Conservation (phyloP, 495 filamentous ascomycete species). For the Aspergillus sclerotiicarbonarius region DNA sequence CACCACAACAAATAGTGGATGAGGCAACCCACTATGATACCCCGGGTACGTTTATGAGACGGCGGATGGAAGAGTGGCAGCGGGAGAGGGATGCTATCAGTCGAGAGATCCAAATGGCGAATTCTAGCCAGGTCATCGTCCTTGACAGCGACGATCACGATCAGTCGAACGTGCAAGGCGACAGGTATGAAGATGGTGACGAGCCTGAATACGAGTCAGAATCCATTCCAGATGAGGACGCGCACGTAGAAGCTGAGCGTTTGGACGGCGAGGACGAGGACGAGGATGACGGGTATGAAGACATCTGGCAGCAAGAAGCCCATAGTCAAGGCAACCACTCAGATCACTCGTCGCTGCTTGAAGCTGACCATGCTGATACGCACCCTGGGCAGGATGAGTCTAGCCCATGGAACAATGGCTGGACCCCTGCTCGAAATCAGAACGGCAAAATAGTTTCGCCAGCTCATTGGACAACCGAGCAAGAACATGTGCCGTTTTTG, state of each 20-base stretch:
- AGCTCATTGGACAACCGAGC: slow-evolving; percentile 29
- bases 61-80: slow-evolving; percentile 48
- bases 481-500: slow-evolving; percentile 26
- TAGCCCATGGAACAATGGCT: slow-evolving; percentile 16
- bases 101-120: slow-evolving; percentile 47
- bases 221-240: background rate
- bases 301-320: slow-evolving; percentile 49
- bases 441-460: slow-evolving; percentile 29
- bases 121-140: slow-evolving; percentile 47
- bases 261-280: slow-evolving; percentile 23
- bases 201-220: background rate
- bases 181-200: background rate
- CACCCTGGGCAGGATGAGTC: slow-evolving; percentile 9
- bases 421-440: slow-evolving; percentile 15
- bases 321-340: slow-evolving; percentile 33
- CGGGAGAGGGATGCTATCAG: slow-evolving; percentile 50
- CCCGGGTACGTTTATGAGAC: slow-evolving; percentile 23
- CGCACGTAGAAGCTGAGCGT: slow-evolving; percentile 2
- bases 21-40: slow-evolving; percentile 8
- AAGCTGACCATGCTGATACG: slow-evolving; percentile 13
- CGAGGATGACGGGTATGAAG: slow-evolving; percentile 37
- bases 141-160: slow-evolving; percentile 47
- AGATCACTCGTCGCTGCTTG: slow-evolving; percentile 17
- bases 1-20: slow-evolving; percentile 14
- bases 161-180: background rate